Evolutionary conservation across 192 early-diverging fungal genomes (phyloP).

Genomic region (Dispira simplex): DNA sequence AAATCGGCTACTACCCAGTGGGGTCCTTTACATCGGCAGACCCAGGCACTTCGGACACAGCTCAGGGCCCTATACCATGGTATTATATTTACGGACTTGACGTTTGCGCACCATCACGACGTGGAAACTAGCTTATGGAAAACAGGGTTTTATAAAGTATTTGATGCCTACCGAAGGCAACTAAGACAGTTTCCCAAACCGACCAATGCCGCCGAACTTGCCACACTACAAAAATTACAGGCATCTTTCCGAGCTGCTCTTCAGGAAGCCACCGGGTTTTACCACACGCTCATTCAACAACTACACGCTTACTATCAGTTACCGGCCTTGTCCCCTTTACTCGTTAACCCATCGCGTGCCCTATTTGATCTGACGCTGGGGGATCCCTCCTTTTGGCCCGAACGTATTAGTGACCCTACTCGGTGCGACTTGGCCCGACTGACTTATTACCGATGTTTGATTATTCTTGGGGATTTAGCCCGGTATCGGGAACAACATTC

Average conservation of each 20-base stretch:
- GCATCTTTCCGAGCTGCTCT: not conserved
- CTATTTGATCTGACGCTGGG: not conserved
- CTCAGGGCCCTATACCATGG: not conserved
- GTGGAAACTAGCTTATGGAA: not conserved
- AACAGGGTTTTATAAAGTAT: not conserved
- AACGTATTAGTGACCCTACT: not conserved
- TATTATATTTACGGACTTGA: not conserved
- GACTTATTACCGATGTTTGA: constrained; percentile 5
- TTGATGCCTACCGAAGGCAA: not conserved
- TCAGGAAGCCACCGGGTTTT: not conserved
- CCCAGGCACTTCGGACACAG: not conserved
- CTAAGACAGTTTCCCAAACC: not conserved
- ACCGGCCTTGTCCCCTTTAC: not conserved
- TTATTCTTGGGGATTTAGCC: not conserved
- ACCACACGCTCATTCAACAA: not conserved
- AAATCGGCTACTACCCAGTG: not conserved
- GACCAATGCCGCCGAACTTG: not conserved
- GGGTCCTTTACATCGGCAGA: not conserved
- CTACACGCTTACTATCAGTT: not conserved
- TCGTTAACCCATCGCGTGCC: not conserved
- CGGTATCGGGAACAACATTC: constrained; percentile 1
- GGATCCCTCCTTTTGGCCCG: not conserved
- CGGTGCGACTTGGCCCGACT: not conserved
- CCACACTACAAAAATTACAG: not conserved
- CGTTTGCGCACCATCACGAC: not conserved